Conservation (phyloP, 768 basidiomycete species). For the Mycena galopus region DNA sequence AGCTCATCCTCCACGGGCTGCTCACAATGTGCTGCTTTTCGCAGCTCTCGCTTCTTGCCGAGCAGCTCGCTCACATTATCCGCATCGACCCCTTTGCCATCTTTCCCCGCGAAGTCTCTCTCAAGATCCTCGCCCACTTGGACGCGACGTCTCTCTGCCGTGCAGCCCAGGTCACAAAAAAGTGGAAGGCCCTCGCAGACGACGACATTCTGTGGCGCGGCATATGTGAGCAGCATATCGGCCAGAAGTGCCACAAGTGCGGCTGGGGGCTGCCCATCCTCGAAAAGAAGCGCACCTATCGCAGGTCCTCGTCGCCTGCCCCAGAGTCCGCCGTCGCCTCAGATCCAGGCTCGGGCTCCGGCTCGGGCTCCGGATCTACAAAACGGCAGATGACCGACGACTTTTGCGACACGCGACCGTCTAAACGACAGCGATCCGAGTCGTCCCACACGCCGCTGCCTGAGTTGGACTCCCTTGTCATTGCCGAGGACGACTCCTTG, state of each 20-base stretch:
- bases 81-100: slow-evolving; percentile 95
- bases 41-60: slow-evolving; percentile 95
- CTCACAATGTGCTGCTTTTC: slow-evolving; percentile 99
- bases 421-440: slow-evolving; percentile 64
- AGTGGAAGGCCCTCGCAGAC: slow-evolving; percentile 92
- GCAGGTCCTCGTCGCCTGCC: slow-evolving; percentile 42
- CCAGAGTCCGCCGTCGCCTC: slow-evolving; percentile 4
- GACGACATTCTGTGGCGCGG: slow-evolving; percentile 96
- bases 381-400: slow-evolving; percentile 58
- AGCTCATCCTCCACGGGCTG: slow-evolving; percentile 95
- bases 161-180: slow-evolving; percentile 89
- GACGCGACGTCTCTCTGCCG: slow-evolving; percentile 95
- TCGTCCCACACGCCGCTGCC: slow-evolving; percentile 40
- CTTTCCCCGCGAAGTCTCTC: slow-evolving; percentile 89
- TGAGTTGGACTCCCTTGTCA: slow-evolving; percentile 27
- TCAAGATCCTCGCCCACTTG: slow-evolving; percentile 89
- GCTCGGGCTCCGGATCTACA: slow-evolving; percentile 20
- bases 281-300: slow-evolving; percentile 74
- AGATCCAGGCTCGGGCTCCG: neutral
- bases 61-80: slow-evolving; percentile 91
- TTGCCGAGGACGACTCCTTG: slow-evolving; percentile 31
- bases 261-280: slow-evolving; percentile 97
- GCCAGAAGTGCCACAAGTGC: slow-evolving; percentile 95
- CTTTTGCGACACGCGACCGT: slow-evolving; percentile 48
- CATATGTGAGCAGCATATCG: slow-evolving; percentile 99